Conservation (phyloP, 2,329 filamentous ascomycete species). For the Pseudocercospora pini-densiflorae region DNA sequence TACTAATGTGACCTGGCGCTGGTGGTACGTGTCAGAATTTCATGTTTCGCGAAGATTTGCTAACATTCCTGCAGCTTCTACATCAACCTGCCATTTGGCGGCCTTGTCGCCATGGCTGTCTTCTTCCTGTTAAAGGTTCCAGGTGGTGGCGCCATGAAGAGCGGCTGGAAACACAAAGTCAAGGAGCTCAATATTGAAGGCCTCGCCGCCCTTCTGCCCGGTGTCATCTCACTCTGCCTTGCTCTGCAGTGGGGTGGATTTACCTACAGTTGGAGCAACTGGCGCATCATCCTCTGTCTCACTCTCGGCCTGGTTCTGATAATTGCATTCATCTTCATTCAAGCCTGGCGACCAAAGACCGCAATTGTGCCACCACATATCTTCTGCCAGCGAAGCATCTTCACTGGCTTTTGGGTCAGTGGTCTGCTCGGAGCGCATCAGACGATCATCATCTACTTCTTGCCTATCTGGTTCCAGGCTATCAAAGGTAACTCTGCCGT, state of each 20-base stretch:
- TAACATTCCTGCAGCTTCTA: slow-evolving; percentile 25
- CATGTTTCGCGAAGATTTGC: background rate
- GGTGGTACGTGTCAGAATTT: slow-evolving; percentile 25
- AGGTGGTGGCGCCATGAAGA: slow-evolving; percentile 1
- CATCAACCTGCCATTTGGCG: slow-evolving; percentile 53
- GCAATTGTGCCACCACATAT: slow-evolving; percentile 31
- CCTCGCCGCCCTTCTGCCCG: slow-evolving; percentile 44
- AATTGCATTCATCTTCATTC: slow-evolving; percentile 46
- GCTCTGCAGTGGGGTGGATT: slow-evolving; percentile 11
- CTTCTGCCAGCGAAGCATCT: slow-evolving; percentile 7
- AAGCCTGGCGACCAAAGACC: slow-evolving; percentile 47
- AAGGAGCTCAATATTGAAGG: slow-evolving; percentile 53
- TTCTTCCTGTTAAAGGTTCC: slow-evolving; percentile 46
- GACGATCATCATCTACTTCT: slow-evolving; percentile 16
- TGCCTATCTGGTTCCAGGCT: slow-evolving; percentile 54
- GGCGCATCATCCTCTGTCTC: slow-evolving; percentile 7
- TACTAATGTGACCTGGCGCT: slow-evolving; percentile 45
- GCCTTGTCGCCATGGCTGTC: slow-evolving; percentile 43
- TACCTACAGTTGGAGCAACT: slow-evolving; percentile 36
- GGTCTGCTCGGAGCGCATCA: slow-evolving; percentile 7
- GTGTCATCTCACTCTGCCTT: slow-evolving; percentile 9
- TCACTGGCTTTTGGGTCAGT: slow-evolving; percentile 7
- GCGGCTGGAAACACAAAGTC: slow-evolving; percentile 43
- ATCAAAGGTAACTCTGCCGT: slow-evolving; percentile 51
- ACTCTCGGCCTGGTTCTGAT: slow-evolving; percentile 34